Conservation (phyloP, 2,329 filamentous ascomycete species). For the Clarireedia paspali region DNA sequence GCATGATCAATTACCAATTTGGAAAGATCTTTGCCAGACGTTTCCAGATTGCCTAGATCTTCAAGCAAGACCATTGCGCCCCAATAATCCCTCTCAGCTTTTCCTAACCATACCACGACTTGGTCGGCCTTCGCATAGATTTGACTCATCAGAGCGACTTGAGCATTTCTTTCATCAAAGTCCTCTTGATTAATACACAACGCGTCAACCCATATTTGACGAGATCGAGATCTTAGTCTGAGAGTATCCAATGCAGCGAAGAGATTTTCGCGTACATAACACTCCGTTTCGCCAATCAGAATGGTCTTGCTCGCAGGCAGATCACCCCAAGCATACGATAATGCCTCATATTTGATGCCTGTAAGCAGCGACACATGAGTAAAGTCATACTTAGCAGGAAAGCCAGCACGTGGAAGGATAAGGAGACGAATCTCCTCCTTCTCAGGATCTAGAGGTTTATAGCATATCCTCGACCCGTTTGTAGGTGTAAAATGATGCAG, state of each 20-base stretch:
- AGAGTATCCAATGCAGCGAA: slow-evolving; percentile 1
- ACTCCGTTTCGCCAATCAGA: neutral
- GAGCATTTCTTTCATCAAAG: slow-evolving; percentile 7
- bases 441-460: neutral
- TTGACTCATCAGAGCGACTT: slow-evolving; percentile 5
- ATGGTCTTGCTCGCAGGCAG: neutral
- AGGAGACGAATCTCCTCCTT: slow-evolving; percentile 3
- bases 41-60: neutral
- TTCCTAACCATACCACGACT: slow-evolving; percentile 4
- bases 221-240: neutral
- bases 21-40: neutral
- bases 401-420: neutral
- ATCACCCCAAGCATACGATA: slow-evolving; percentile 11
- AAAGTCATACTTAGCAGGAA: neutral
- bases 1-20: slow-evolving; percentile 1
- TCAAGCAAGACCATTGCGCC: slow-evolving; percentile 5
- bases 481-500: neutral
- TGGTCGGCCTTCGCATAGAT: slow-evolving; percentile 3
- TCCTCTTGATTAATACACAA: slow-evolving; percentile 8
- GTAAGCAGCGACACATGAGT: slow-evolving; percentile 8
- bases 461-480: neutral
- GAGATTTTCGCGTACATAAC: slow-evolving; percentile 2
- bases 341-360: slow-evolving; percentile 7
- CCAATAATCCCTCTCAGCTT: slow-evolving; percentile 7
- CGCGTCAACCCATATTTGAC: slow-evolving; percentile 6